phyloP scores from a whole-genome alignment of 2,329 filamentous ascomycete species.

The Xylariaceae sp. region DNA sequence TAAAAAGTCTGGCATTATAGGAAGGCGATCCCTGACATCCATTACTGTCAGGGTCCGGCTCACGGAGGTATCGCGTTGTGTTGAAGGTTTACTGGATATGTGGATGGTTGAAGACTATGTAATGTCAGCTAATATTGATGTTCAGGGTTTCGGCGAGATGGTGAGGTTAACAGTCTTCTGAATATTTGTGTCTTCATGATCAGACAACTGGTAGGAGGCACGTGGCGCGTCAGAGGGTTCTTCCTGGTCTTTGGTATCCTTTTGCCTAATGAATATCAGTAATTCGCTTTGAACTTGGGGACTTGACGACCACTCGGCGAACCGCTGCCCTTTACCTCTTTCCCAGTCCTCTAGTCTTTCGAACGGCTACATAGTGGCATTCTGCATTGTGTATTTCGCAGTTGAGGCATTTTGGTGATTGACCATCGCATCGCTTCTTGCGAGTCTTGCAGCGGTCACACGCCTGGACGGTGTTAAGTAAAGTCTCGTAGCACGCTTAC shows the following conservation, averaged over 20 bases:
- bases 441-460: slow-evolving; percentile 24
- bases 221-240: too few species aligned
- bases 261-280: too few species aligned
- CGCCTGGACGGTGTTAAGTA: slow-evolving; percentile 14
- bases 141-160: too few species aligned
- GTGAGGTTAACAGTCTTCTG: too few species aligned
- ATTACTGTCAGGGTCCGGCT: too few species aligned
- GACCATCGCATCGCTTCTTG: slow-evolving; percentile 23
- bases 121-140: too few species aligned
- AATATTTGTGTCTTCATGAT: too few species aligned
- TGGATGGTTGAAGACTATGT: neutral
- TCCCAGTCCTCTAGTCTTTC: slow-evolving; percentile 21
- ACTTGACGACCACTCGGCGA: too few species aligned
- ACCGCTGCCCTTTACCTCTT: slow-evolving; percentile 20
- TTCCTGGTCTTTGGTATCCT: too few species aligned
- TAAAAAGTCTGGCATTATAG: slow-evolving; percentile 20
- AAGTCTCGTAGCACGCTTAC: neutral
- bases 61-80: too few species aligned
- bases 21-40: neutral
- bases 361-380: slow-evolving; percentile 19
- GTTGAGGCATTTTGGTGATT: slow-evolving; percentile 18
- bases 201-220: too few species aligned
- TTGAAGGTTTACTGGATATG: neutral
- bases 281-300: too few species aligned
- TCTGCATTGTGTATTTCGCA: slow-evolving; percentile 20